Conservation (phyloP, 2,329 filamentous ascomycete genomes). For the Cercospora sp. region DNA sequence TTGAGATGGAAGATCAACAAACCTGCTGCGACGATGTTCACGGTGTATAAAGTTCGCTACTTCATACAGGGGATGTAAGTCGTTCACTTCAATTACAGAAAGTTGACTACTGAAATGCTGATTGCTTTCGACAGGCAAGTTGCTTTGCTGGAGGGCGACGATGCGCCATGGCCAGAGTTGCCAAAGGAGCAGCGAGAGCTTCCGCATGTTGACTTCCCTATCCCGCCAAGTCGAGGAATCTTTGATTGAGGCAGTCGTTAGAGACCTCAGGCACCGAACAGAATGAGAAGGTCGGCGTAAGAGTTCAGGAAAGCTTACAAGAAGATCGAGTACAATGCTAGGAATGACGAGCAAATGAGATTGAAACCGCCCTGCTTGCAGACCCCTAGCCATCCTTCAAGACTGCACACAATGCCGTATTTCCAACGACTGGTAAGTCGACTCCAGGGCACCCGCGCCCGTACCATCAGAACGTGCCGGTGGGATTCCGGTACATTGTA, state of each 20-base stretch:
- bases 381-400: neutral
- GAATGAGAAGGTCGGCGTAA: neutral
- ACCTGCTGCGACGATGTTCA: constrained; percentile 28
- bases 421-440: neutral
- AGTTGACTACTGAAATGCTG: neutral
- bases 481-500: neutral
- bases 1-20: constrained; percentile 25
- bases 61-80: constrained; percentile 29
- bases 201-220: constrained; percentile 27
- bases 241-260: constrained; percentile 15
- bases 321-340: neutral
- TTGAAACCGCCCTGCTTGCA: neutral
- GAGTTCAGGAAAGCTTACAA: neutral
- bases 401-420: neutral
- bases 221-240: constrained; percentile 24
- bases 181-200: constrained; percentile 18
- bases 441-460: neutral
- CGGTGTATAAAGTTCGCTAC: constrained; percentile 24
- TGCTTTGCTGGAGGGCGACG: constrained; percentile 27
- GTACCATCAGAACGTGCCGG: neutral
- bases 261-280: neutral
- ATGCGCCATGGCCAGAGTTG: constrained; percentile 22
- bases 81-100: too few species aligned
- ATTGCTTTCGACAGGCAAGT: neutral
- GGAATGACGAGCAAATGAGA: neutral